Evolutionary conservation across 139 green algal genomes (phyloP).

Genomic region (Micractinium sp.): DNA sequence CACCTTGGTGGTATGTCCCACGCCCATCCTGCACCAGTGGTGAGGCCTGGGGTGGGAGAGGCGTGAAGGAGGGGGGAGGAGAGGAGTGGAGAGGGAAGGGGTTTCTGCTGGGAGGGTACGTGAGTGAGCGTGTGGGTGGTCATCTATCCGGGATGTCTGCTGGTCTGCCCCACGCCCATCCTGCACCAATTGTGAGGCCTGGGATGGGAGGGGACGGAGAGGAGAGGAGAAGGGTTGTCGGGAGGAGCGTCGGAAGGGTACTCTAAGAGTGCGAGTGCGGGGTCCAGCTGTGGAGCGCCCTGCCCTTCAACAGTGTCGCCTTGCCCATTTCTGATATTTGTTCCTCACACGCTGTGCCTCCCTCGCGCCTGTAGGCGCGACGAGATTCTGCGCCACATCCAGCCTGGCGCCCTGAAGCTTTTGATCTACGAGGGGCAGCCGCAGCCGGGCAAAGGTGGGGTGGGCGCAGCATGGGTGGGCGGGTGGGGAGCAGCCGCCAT

Average conservation of each 20-base stretch:
- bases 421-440: conserved; percentile 74
- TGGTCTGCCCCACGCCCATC: conserved; percentile 90
- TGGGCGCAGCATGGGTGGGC: too few species aligned
- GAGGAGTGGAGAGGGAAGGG: too few species aligned
- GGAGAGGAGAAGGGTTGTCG: background rate
- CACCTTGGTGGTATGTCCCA: conserved; percentile 92
- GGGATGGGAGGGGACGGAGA: background rate
- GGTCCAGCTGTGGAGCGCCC: too few species aligned
- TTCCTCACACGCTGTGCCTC: background rate
- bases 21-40: conserved; percentile 91
- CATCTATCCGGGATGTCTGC: conserved; percentile 60
- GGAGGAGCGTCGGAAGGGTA: background rate
- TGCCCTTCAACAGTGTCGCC: too few species aligned
- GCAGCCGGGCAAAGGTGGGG: conserved; percentile 25
- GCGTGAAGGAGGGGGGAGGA: too few species aligned
- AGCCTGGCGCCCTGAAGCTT: conserved; percentile 63
- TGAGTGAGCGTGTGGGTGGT: conserved; percentile 69
- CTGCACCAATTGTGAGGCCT: conserved; percentile 81
- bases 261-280: background rate
- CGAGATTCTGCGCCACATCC: conserved; percentile 52
- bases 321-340: too few species aligned
- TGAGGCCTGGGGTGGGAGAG: conserved; percentile 21
- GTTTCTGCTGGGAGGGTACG: conserved; percentile 27
- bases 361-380: conserved; percentile 24
- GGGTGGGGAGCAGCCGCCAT: too few species aligned